Evolutionary conservation across 441 rosid genomes (phyloP).

Genomic region (Macaranga tanarius): DNA sequence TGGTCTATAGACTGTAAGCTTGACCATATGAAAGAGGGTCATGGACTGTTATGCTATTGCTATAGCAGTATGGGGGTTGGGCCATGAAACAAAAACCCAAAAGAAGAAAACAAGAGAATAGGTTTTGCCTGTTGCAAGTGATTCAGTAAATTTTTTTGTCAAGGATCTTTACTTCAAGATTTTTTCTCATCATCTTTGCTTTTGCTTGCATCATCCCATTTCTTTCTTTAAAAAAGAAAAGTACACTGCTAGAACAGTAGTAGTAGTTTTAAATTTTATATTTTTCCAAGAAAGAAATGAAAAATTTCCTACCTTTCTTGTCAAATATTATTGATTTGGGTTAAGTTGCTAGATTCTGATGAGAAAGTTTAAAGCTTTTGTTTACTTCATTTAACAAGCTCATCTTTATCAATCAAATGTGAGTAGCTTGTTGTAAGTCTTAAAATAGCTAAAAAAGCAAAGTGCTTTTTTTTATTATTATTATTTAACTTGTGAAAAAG

Average conservation of each 20-base stretch:
- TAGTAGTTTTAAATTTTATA: neutral
- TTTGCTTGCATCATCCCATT: constrained; percentile 43
- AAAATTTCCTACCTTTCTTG: neutral
- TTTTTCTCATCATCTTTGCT: constrained; percentile 33
- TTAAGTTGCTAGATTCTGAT: constrained; percentile 30
- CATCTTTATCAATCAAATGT: constrained; percentile 30
- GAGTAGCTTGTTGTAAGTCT: constrained; percentile 24
- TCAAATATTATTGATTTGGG: neutral
- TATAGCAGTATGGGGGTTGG: neutral
- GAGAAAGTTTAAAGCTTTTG: constrained; percentile 27
- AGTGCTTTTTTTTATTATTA: constrained; percentile 12
- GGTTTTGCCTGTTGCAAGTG: constrained; percentile 15
- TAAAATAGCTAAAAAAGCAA: constrained; percentile 35
- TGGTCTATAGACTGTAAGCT: too few species aligned
- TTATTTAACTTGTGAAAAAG: constrained; percentile 15
- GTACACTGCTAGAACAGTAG: constrained; percentile 37
- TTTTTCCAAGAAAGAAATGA: neutral
- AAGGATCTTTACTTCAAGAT: constrained; percentile 42
- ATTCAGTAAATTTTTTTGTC: constrained; percentile 31
- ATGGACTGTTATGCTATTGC: too few species aligned
- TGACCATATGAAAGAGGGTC: neutral
- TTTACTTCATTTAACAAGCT: constrained; percentile 21
- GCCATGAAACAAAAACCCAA: constrained; percentile 6
- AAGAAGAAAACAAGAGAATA: neutral
- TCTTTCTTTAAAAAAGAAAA: neutral